phyloP scores from a whole-genome alignment of 371 early-diverging fungal species.

The Saksenaea vasiformis region DNA sequence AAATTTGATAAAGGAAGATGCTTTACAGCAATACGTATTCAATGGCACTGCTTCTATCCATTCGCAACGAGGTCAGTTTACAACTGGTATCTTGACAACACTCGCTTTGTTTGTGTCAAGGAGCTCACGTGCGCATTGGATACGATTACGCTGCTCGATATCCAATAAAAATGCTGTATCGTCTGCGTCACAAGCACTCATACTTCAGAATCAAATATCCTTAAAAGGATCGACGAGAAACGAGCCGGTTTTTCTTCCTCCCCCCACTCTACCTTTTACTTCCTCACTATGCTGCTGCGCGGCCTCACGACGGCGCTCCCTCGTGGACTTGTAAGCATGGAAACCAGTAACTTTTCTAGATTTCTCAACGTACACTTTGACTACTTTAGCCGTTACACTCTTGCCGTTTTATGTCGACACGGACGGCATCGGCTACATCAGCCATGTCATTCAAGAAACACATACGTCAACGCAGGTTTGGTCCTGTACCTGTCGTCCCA shows the following conservation, averaged over 20 bases:
- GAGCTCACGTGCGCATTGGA: too few species aligned
- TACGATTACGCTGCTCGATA: too few species aligned
- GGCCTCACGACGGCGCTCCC: not conserved
- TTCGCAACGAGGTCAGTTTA: too few species aligned
- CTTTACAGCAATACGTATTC: too few species aligned
- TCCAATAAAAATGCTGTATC: not conserved
- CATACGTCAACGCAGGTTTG: slow-evolving; percentile 50
- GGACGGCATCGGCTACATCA: slow-evolving; percentile 38
- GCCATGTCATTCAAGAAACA: slow-evolving; percentile 54
- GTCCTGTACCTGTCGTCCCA: slow-evolving; percentile 37
- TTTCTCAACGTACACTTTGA: slow-evolving; percentile 8
- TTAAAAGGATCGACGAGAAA: slow-evolving; percentile 10
- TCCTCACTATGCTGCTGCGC: not conserved
- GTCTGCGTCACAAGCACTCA: slow-evolving; percentile 2
- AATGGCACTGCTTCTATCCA: too few species aligned
- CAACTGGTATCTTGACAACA: too few species aligned
- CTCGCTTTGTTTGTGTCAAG: too few species aligned
- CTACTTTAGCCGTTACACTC: not conserved
- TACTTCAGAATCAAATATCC: not conserved
- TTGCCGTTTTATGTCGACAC: not conserved
- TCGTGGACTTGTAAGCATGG: not conserved
- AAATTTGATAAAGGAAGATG: too few species aligned
- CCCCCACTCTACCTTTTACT: slow-evolving; percentile 5
- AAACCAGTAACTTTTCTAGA: not conserved
- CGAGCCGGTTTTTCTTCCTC: not conserved